Evolutionary conservation across 805 yeast species (phyloP).

Genomic region (Komagataella pastoris): DNA sequence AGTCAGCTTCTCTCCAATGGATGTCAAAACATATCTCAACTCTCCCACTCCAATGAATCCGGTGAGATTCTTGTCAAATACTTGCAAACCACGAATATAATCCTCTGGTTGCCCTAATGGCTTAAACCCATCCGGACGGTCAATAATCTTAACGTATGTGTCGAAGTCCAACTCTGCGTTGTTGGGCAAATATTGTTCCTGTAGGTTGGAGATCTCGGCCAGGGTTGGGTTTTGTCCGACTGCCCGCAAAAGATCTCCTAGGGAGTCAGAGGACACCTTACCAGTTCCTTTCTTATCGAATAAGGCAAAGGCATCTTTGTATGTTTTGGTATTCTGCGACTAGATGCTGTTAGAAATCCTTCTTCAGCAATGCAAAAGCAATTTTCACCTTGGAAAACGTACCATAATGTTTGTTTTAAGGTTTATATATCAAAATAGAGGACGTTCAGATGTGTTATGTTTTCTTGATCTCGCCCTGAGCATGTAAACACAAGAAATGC

Average conservation of each 20-base stretch:
- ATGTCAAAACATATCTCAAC: slow-evolving; percentile 84
- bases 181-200: slow-evolving; percentile 14
- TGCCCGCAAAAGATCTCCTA: slow-evolving; percentile 91
- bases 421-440: background rate
- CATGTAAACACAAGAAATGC: background rate
- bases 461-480: background rate
- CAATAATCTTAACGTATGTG: slow-evolving; percentile 61
- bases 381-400: background rate
- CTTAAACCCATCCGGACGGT: slow-evolving; percentile 82
- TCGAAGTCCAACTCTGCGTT: slow-evolving; percentile 52
- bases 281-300: slow-evolving; percentile 97
- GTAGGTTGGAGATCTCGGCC: slow-evolving; percentile 62
- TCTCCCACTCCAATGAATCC: slow-evolving; percentile 98
- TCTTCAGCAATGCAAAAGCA: background rate
- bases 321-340: slow-evolving; percentile 20
- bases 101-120: slow-evolving; percentile 85
- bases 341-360: background rate
- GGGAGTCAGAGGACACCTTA: slow-evolving; percentile 64
- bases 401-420: background rate
- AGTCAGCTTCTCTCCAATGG: slow-evolving; percentile 86
- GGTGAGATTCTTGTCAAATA: slow-evolving; percentile 89
- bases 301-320: slow-evolving; percentile 90
- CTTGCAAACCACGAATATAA: slow-evolving; percentile 92
- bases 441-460: background rate
- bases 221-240: slow-evolving; percentile 97